Evolutionary conservation across 2,329 filamentous ascomycete species (phyloP).

Genomic region (Cryphonectria nitschkei): DNA sequence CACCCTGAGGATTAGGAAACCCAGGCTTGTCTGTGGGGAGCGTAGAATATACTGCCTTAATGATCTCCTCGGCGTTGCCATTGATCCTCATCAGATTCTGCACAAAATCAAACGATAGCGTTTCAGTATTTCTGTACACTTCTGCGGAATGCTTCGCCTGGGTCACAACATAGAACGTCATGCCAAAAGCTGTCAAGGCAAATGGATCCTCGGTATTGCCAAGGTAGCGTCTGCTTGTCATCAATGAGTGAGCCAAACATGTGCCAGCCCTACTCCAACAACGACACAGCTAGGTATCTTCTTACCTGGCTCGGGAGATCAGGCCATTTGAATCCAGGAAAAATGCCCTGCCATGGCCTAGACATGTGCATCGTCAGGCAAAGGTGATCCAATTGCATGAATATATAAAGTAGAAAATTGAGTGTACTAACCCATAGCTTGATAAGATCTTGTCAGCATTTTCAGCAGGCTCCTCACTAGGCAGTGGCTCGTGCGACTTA

Average conservation of each 20-base stretch:
- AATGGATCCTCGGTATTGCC: constrained; percentile 31
- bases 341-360: constrained; percentile 33
- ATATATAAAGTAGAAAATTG: too few species aligned
- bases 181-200: constrained; percentile 32
- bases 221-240: not conserved
- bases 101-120: constrained; percentile 34
- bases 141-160: constrained; percentile 31
- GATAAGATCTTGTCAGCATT: not conserved
- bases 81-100: constrained; percentile 26
- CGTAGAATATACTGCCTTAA: constrained; percentile 31
- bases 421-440: constrained; percentile 13
- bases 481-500: constrained; percentile 1
- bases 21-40: too few species aligned
- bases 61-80: constrained; percentile 29
- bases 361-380: not conserved
- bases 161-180: constrained; percentile 35
- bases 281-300: not conserved
- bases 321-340: constrained; percentile 33
- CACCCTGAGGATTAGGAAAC: too few species aligned
- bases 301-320: constrained; percentile 31
- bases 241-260: too few species aligned
- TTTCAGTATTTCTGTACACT: constrained; percentile 33
- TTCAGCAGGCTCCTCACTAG: too few species aligned
- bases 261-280: constrained; percentile 9
- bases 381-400: not conserved